Base-by-base conservation (phyloP, 2,329 filamentous ascomycete genomes). In the Alternaria sp. region DNA sequence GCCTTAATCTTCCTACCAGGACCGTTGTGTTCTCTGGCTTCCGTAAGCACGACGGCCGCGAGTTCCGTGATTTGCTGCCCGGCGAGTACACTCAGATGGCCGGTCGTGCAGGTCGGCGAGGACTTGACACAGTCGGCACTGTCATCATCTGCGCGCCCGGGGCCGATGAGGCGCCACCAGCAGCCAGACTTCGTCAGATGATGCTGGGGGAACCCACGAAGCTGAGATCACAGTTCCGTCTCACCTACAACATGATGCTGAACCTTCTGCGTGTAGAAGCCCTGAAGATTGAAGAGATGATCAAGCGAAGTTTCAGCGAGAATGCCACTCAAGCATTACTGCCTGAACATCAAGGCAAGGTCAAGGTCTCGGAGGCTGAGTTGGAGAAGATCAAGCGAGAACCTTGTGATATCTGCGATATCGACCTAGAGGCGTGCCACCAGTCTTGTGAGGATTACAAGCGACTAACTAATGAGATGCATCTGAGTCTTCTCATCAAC, bases 11-110 rank as follows among this genome's bases (percentile, higher is more conserved):
- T 60, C 96, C 96, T 0, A 99, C 96, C 1, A 88, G 96, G 69
- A 99, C 96, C 1, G 96, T 99, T 0, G 95, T 98, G 2, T 99
- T 99, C 80, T 98, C 96, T 11, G 96, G 96, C 10, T 97, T 96
- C 80, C 89, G 96, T 55, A 99, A 99, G 79, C 95, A 97, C 69
- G 96, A 99, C 75, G 96, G 96, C 6, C 92, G 96, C 71, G 88
- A 89, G 5, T 98, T 98, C 83, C 87, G 96, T 69, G 96, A 97
- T 76, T 85, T 99, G 0, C 85, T 97, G 0, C 94, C 96, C 0
- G 96, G 96, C 15, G 96, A 99, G 78, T 99, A 99, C 77, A 99
- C 96, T 2, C 96, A 99, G 74, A 99, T 99, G 96, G 95, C 96
- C 23, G 96, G 96, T 32, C 88, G 96, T 82, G 96, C 96, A 56